Evolutionary conservation across 1,284 basidiomycete genomes (phyloP), one percentile per base, ranked within the genome.

Genomic region (Pyrrhoderma noxium): DNA sequence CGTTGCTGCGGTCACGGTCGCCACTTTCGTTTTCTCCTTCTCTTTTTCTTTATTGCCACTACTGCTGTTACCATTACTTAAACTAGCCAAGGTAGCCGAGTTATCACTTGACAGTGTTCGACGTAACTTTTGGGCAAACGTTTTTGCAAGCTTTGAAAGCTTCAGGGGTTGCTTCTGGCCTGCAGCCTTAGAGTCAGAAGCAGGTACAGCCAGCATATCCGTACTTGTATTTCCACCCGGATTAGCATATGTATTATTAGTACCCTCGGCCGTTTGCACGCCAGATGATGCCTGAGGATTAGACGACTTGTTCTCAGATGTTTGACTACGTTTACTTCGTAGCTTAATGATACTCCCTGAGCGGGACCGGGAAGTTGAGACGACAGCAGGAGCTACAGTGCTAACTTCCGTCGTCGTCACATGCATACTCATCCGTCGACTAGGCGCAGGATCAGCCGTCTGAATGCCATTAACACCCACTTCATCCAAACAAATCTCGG

Each of bases 291-390:
- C 5, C 27, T 31, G 27, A 11, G 27, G 27, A 5, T 31, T 5
- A 31, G 27, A 31, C 11, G 27, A 5, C 27, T 31, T 31, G 5
- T 5, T 11, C 4, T 18, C 21, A 16, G 5, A 7, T 18, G 16
- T 22, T 22, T 40, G 38, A 18, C 38, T 22, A n/a, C 38, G 38
- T 37, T 41, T 49, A 18, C 37, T 38, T 9, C 47, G 47, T 19
- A 49, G 25, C 37, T 49, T 49, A 7, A 14, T 40, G 18, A 49
- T 41, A 41, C 47, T 49, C 38, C 47, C 47, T 13, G 47, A 49
- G 11, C 47, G 36, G 2, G 46, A 47, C 9, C 46, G 46, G 14
- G 34, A 18, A 14, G 37, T n/a, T n/a, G 5, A 25, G 21, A 36
- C 11, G 11, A 19, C 14, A 7, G 18, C n/a, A 14, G 45, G 16